Conservation (phyloP, 2,329 filamentous ascomycete genomes). For the Taxawa tesnikishii region DNA sequence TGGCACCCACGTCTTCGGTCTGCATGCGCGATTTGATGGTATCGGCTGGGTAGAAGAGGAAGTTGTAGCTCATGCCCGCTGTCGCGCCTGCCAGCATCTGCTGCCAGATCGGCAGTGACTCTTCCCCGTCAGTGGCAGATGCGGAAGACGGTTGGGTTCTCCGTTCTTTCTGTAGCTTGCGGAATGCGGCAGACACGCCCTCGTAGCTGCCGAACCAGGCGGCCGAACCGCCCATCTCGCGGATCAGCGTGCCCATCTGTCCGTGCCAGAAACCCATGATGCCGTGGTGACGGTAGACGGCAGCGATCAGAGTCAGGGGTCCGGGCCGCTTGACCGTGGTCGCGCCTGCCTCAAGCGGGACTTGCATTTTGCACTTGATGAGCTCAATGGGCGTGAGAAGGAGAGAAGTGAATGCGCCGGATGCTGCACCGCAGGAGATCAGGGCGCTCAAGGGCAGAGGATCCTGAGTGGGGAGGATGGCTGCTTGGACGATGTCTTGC, state of each 20-base stretch:
- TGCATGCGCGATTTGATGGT: conserved; percentile 98
- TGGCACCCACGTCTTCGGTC: conserved; percentile 48
- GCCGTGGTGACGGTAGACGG: conserved; percentile 74
- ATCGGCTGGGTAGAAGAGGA: conserved; percentile 92
- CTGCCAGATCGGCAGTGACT: conserved; percentile 65
- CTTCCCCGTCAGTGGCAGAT: conserved; percentile 24
- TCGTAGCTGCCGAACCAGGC: conserved; percentile 95
- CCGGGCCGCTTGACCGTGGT: conserved; percentile 37
- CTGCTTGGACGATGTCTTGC: conserved; percentile 50
- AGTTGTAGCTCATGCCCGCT: conserved; percentile 91
- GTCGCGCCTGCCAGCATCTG: conserved; percentile 78
- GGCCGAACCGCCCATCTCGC: conserved; percentile 83
- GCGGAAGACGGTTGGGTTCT: conserved; percentile 8
- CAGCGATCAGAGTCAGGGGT: conserved; percentile 59
- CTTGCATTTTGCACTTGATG: conserved; percentile 97
- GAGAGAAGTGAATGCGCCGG: conserved; percentile 79
- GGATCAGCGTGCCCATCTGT: conserved; percentile 82
- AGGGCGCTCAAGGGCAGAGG: conserved; percentile 64
- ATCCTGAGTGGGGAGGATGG: conserved; percentile 40
- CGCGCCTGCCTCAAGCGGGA: conserved; percentile 24
- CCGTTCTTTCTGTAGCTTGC: conserved; percentile 34
- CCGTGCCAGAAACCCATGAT: conserved; percentile 87
- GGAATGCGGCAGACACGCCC: conserved; percentile 60
- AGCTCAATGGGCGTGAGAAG: conserved; percentile 91
- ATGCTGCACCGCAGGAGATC: conserved; percentile 69